phyloP scores from a whole-genome alignment of 768 basidiomycete species.

The Boletus sp. region DNA sequence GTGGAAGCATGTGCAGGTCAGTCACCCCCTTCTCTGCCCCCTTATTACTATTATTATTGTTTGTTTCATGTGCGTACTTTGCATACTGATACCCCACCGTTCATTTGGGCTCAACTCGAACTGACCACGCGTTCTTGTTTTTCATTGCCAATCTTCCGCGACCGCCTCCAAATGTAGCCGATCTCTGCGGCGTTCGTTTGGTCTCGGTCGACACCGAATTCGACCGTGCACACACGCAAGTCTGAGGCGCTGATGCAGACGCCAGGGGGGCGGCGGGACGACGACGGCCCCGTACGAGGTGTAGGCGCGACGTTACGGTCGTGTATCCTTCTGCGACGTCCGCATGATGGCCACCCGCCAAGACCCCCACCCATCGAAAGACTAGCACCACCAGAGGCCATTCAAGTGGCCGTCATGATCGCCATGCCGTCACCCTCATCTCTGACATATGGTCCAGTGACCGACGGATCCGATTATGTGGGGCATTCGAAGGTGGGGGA shows the following conservation, averaged over 20 bases:
- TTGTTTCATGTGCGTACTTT: neutral
- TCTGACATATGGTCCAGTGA: neutral
- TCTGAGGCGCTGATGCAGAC: neutral
- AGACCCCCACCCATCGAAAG: slow-evolving; percentile 11
- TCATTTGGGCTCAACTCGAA: too few relatives aligned
- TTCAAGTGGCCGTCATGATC: slow-evolving; percentile 46
- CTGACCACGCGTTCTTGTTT: neutral
- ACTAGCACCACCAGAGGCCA: slow-evolving; percentile 16
- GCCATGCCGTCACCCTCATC: slow-evolving; percentile 39
- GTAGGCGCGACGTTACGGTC: slow-evolving; percentile 5
- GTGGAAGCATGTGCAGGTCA: slow-evolving; percentile 25
- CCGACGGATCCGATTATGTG: neutral
- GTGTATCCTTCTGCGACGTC: slow-evolving; percentile 3
- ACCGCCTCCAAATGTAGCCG: slow-evolving; percentile 11
- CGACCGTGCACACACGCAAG: neutral
- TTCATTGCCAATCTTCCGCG: too few relatives aligned
- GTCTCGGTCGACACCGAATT: slow-evolving; percentile 7
- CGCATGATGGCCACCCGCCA: slow-evolving; percentile 1
- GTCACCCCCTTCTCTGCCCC: neutral
- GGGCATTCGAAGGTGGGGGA: slow-evolving; percentile 25
- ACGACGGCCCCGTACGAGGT: neutral
- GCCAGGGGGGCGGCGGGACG: neutral
- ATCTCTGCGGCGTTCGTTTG: slow-evolving; percentile 21
- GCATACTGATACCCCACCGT: too few relatives aligned
- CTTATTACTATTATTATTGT: neutral